Base-by-base conservation (phyloP, 495 filamentous ascomycete species). In the Aspergillus sparsus region DNA sequence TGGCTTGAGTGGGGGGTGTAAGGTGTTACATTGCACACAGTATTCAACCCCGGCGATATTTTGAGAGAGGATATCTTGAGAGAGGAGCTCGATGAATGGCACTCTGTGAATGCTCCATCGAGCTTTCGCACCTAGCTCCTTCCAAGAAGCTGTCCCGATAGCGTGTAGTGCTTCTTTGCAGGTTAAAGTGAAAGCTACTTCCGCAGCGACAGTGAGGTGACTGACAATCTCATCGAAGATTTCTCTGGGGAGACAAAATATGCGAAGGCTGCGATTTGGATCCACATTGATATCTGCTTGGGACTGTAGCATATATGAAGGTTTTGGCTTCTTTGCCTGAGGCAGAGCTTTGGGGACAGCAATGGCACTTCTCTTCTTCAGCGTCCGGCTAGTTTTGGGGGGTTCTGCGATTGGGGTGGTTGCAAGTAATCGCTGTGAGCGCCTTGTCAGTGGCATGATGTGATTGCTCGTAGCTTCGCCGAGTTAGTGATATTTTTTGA, bases 161-260 rank as follows among this genome's bases (percentile, higher is more conserved):
- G 34, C 13, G 7, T 56, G 45, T 5, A 62, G 53, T 9, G 46
- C 59, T 12, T 42, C 53, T 16, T 62, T 62, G 59, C 59, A 62
- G 11, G 46, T 52, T 11, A 62, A 27, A 37, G 34, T 36, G 13
- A 62, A 49, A 31, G 53, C 51, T 34, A 18, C 59, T 16, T 34
- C 36, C 1, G 35, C 59, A n/a, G 27, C 11, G 6, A 37, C 35
- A 4, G 53, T 36, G 34, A 60, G 45, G 27, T 52, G 53, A 9
- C 37, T 15, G 36, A 36, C 31, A 27, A 62, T 56, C 16, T 36
- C 36, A 39, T 57, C 13, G n/a, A 61, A 51, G 18, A 61, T 12
- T n/a, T 61, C 59, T 10, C 34, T 27, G 4, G 59, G 59, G 9
- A 61, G 46, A 15, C 13, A 11, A 27, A 62, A 57, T 7, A 62